Evolutionary conservation across 2,329 filamentous ascomycete genomes (phyloP), one percentile per base, ranked within the genome.

Genomic region (Phoma sp.): DNA sequence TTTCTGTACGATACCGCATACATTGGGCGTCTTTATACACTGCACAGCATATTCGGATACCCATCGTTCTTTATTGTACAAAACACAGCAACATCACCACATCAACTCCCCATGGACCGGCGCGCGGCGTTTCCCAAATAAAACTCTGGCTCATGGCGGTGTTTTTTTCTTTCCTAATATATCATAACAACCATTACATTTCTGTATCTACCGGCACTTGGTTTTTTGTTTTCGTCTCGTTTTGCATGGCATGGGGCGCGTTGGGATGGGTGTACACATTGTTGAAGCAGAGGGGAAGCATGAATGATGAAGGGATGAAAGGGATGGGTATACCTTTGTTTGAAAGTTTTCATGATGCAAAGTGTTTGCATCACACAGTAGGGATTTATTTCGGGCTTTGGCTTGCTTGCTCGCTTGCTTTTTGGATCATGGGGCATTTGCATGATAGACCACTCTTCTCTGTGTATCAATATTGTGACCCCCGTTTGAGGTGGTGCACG

Each of bases 1-100:
- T 47, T 19, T 36, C 32, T 57, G 53, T 51, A 57, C 53, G 53
- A 51, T 48, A 47, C 27, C 37, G 53, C 53, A 57, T 51, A 43
- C 39, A 43, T 19, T 37, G 53, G 53, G 48, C 47, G 48, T 51
- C 37, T 45, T 43, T 40, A 19, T 33, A 21, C 40, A 45, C 25
- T 29, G 25, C 32, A 50, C 29, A 43, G 17, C 41, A 46, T 43
- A 48, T 24, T 31, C 43, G 38, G 43, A 57, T 57, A 52, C 53
- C 53, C 53, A 35, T 38, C 25, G 41, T 40, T 48, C 27, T 57
- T 48, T 37, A 48, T 35, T 56, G 53, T 57, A 57, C 33, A 57
- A 51, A 51, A 57, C n/a, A 51, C 35, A 44, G 29, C 45, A 55
- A 38, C 40, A 47, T 37, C 31, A 52, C n/a, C 37, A 46, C 21